Percentiles rank a stretch among this genome's conserved stretches.
phyloP scores from a whole-genome alignment of 176 grass and related monocot genomes.

The Stipa capillata region DNA sequence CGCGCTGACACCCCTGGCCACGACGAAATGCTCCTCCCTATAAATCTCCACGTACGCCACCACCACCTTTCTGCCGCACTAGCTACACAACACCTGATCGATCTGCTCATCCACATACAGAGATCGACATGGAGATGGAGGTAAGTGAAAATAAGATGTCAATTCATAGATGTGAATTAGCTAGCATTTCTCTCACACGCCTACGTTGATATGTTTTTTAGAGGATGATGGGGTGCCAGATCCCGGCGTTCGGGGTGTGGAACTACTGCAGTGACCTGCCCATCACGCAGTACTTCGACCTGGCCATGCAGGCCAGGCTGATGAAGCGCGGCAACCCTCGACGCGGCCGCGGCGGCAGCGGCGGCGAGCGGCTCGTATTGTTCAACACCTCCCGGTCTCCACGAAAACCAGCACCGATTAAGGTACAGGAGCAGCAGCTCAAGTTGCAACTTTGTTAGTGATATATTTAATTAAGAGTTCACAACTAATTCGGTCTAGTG shows the following conservation, averaged over 20 bases:
- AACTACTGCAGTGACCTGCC: conserved; percentile 61
- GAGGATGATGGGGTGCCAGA: conserved; percentile 47
- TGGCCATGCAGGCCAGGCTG: conserved; percentile 57
- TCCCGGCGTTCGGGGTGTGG: conserved; percentile 65
- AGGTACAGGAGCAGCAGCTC: background rate
- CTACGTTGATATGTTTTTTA: no score
- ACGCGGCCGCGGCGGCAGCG: background rate
- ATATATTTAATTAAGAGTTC: no score
- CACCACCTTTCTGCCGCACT: background rate
- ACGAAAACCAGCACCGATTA: conserved; percentile 41
- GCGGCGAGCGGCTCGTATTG: conserved; percentile 1
- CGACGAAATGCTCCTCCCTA: background rate
- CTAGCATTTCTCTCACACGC: no score
- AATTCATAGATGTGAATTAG: no score
- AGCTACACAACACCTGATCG: background rate
- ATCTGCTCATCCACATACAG: background rate
- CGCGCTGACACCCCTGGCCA: background rate
- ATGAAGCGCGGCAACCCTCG: conserved; percentile 33
- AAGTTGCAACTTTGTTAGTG: no score
- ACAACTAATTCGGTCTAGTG: background rate
- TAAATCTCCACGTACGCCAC: conserved; percentile 19
- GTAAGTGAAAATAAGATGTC: background rate
- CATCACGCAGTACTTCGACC: conserved; percentile 75
- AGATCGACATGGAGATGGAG: conserved; percentile 34
- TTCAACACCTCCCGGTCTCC: conserved; percentile 17